phyloP scores from a whole-genome alignment of 495 filamentous ascomycete species.

The Annulohypoxylon stygium region DNA sequence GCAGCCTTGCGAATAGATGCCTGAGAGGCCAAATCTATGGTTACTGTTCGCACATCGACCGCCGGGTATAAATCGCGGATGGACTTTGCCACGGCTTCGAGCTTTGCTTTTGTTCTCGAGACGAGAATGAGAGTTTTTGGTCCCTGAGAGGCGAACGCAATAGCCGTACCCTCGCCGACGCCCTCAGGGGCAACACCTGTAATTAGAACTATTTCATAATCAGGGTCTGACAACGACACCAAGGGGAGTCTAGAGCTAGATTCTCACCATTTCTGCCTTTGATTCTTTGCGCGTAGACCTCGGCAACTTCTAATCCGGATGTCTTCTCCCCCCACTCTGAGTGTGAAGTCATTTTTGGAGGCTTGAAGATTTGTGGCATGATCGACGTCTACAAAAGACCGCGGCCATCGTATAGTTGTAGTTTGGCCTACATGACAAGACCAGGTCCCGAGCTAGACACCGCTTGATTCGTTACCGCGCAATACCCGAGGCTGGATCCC shows the following conservation, averaged over 20 bases:
- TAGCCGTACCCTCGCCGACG: conserved; percentile 65
- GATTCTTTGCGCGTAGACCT: conserved; percentile 56
- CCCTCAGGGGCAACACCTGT: conserved; percentile 67
- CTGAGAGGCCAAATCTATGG: conserved; percentile 64
- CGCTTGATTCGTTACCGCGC: neutral
- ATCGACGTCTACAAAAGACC: neutral
- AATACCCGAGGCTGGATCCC: conserved; percentile 33
- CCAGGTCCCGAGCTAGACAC: neutral
- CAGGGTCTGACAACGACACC: neutral
- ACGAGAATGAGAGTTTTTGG: conserved; percentile 67
- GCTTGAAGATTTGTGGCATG: neutral
- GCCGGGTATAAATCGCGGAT: conserved; percentile 54
- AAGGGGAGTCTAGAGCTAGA: neutral
- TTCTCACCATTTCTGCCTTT: conserved; percentile 53
- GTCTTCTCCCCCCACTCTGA: conserved; percentile 60
- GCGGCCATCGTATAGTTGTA: neutral
- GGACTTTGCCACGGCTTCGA: conserved; percentile 61
- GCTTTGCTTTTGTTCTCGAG: conserved; percentile 64
- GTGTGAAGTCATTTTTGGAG: conserved; percentile 55
- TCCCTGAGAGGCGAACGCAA: conserved; percentile 66
- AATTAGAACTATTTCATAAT: conserved; percentile 54
- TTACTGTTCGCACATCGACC: conserved; percentile 55
- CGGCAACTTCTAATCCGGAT: conserved; percentile 59
- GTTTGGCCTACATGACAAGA: neutral
- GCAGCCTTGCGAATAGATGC: conserved; percentile 59